Conservation (phyloP, 2,329 filamentous ascomycete species). For the Cladosporium sphaerospermum region DNA sequence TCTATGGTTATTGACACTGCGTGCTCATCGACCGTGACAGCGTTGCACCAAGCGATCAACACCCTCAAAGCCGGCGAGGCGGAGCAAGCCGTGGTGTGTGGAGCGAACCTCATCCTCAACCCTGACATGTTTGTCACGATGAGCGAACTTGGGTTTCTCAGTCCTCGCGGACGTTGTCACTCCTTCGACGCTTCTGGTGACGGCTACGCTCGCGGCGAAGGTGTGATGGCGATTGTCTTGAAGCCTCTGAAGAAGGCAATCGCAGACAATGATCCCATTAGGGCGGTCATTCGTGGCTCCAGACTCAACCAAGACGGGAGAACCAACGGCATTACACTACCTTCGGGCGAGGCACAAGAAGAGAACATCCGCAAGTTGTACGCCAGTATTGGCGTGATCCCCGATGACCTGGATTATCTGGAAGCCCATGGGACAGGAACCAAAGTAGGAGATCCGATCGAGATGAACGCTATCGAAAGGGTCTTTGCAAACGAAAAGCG, state of each 20-base stretch:
- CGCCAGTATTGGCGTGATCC: slow-evolving; percentile 22
- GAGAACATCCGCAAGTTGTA: slow-evolving; percentile 32
- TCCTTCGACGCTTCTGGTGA: slow-evolving; percentile 36
- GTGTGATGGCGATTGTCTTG: slow-evolving; percentile 44
- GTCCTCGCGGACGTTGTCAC: slow-evolving; percentile 17
- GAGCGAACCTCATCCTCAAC: slow-evolving; percentile 24
- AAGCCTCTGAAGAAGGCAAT: slow-evolving; percentile 9
- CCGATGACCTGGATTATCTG: slow-evolving; percentile 5
- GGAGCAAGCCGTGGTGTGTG: slow-evolving; percentile 17
- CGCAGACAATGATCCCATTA: slow-evolving; percentile 12
- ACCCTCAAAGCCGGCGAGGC: slow-evolving; percentile 1
- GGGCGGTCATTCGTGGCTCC: slow-evolving; percentile 32
- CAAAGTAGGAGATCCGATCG: slow-evolving; percentile 17
- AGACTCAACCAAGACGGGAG: slow-evolving; percentile 35
- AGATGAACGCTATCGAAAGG: slow-evolving; percentile 15
- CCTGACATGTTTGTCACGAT: slow-evolving; percentile 19
- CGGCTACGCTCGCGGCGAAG: slow-evolving; percentile 50
- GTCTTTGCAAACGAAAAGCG: slow-evolving; percentile 6
- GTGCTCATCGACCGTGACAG: slow-evolving; percentile 7
- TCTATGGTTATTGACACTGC: slow-evolving; percentile 14
- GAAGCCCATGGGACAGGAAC: slow-evolving; percentile 23
- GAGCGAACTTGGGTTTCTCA: slow-evolving; percentile 26
- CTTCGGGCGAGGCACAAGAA: slow-evolving; percentile 30
- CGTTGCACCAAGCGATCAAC: slow-evolving; percentile 12
- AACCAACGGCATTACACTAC: slow-evolving; percentile 35